phyloP scores from a whole-genome alignment of 768 basidiomycete genomes.

The Leucosporidium yakuticum region DNA sequence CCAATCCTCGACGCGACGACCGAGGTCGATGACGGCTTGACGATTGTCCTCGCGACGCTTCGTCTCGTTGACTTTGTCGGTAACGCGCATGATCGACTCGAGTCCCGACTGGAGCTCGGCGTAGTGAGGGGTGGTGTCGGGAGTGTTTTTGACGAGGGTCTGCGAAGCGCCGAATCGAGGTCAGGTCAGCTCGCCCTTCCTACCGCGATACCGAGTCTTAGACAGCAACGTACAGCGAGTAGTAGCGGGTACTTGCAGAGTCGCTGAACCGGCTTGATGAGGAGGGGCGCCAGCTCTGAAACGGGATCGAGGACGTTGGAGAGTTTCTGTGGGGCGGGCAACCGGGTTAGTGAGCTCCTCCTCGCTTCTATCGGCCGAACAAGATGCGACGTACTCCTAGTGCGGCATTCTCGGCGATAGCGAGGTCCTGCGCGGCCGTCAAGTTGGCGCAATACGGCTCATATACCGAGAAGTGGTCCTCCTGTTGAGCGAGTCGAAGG shows the following conservation, averaged over 20 bases:
- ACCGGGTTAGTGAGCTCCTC: not conserved
- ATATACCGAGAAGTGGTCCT: conserved; percentile 91
- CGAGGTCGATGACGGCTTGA: conserved; percentile 79
- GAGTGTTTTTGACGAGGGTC: conserved; percentile 40
- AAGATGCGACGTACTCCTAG: conserved; percentile 59
- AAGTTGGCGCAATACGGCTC: conserved; percentile 97
- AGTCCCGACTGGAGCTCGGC: conserved; percentile 79
- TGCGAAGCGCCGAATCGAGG: conserved; percentile 3
- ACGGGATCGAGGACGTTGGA: conserved; percentile 61
- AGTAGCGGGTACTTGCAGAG: conserved; percentile 97
- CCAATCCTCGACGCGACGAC: conserved; percentile 90
- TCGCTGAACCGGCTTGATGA: conserved; percentile 97
- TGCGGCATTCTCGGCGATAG: conserved; percentile 78
- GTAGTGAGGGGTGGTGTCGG: conserved; percentile 55
- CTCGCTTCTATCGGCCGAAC: not conserved
- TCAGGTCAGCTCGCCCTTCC: not conserved
- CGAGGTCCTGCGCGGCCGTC: conserved; percentile 74
- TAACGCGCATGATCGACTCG: conserved; percentile 82
- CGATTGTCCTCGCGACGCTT: conserved; percentile 85
- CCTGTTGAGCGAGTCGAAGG: conserved; percentile 54
- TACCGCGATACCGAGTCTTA: not conserved
- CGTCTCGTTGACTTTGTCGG: conserved; percentile 92
- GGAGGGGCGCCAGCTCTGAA: conserved; percentile 87
- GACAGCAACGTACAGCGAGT: conserved; percentile 52
- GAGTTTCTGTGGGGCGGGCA: conserved; percentile 19